Evolutionary conservation across 2,329 filamentous ascomycete species (phyloP), one percentile per base, ranked within the genome.

Genomic region (Trichoderma brevicompactum): DNA sequence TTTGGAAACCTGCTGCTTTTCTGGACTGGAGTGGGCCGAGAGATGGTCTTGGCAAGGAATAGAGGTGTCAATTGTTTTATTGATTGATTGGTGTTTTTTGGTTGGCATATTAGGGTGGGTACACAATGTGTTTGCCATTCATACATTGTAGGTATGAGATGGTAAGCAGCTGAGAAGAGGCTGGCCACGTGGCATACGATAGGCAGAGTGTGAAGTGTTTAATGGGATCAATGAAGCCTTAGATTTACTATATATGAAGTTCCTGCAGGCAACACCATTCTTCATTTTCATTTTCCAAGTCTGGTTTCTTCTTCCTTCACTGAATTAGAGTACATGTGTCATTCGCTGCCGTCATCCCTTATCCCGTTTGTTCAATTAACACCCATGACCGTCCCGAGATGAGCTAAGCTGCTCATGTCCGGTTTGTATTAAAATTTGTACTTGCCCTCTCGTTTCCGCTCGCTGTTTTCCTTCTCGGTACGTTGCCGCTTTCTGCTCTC

Each of bases 401-500:
- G 23, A 28, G 23, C 23, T 28, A 28, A 28, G 23, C 23, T 38
- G n/a, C 28, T 10, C 54, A 9, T 44, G n/a, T 32, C 8, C n/a
- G 7, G 19, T 23, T 41, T 12, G 49, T 28, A 52, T 63, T 54
- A 63, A 46, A 63, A 83, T 70, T 79, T 78, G 69, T 84, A 83
- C 74, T 84, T 84, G 69, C 77, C 75, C 70, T 84, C 83, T 75
- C 83, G 87, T 77, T 80, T 85, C 81, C 89, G 89, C 69, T 87
- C 84, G 72, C 84, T 84, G 75, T 88, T 88, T 78, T 96, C 92
- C 76, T 92, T 89, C 71, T 97, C 94, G 69, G 91, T 87, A 85
- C 94, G 96, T 75, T 94, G 85, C 75, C 93, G 86, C 85, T 98
- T 98, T 69, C 92, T 86, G 74, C 89, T 92, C 80, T 98, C 95